Percentiles rank a stretch among this genome's conserved stretches.
Evolutionary conservation across 805 yeast species (phyloP).

Genomic region (Starmerella sirachaensis): DNA sequence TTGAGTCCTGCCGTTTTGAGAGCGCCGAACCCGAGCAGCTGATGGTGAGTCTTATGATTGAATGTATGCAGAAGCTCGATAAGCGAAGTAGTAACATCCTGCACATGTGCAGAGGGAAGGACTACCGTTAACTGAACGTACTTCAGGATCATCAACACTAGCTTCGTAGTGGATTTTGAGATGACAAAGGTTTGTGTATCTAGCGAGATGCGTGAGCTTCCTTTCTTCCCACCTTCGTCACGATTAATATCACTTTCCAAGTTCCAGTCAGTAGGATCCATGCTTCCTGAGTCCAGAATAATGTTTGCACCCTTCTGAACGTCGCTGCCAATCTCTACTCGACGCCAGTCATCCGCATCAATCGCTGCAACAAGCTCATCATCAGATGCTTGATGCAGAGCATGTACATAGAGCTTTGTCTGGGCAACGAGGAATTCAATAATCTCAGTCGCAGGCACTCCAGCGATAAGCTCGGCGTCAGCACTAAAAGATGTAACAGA

Average conservation of each 20-base stretch:
- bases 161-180: constrained; percentile 37
- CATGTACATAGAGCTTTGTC: constrained; percentile 44
- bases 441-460: constrained; percentile 45
- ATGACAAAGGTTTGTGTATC: constrained; percentile 48
- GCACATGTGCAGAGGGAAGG: constrained; percentile 36
- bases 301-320: constrained; percentile 42
- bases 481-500: constrained; percentile 56
- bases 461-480: constrained; percentile 76
- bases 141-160: constrained; percentile 36
- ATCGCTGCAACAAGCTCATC: constrained; percentile 38
- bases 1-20: constrained; percentile 56
- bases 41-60: constrained; percentile 44
- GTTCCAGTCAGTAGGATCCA: constrained; percentile 41
- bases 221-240: not conserved
- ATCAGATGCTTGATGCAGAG: constrained; percentile 43
- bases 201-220: constrained; percentile 28
- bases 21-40: constrained; percentile 65
- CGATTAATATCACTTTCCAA: not conserved
- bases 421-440: constrained; percentile 59
- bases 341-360: constrained; percentile 72
- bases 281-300: constrained; percentile 37
- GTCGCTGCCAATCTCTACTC: constrained; percentile 40
- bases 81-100: constrained; percentile 25
- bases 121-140: constrained; percentile 46
- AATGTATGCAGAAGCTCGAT: constrained; percentile 38